Percentiles rank a stretch among this genome's conserved stretches.
Evolutionary conservation across 495 filamentous ascomycete genomes (phyloP).

Genomic region (Hypomontagnella submonticulosa): DNA sequence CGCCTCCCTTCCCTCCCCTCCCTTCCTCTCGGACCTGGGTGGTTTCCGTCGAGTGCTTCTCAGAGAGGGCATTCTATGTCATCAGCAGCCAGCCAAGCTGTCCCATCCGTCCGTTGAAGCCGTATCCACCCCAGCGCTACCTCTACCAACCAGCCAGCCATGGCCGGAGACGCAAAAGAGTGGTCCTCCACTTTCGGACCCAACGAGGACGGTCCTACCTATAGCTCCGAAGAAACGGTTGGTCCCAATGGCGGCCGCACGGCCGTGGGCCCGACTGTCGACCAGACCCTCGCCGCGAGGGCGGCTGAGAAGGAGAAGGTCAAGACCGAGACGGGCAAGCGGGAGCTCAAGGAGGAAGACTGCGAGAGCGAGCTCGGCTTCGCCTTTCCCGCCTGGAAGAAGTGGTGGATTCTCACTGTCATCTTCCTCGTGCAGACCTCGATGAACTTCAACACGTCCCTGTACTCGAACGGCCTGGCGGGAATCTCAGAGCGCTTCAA

Average conservation of each 20-base stretch:
- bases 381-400: conserved; percentile 71
- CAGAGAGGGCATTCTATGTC: conserved; percentile 8
- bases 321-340: conserved; percentile 49
- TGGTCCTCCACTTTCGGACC: conserved; percentile 36
- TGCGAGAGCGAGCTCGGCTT: conserved; percentile 74
- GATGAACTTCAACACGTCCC: conserved; percentile 86
- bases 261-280: conserved; percentile 24
- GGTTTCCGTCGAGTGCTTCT: conserved; percentile 22
- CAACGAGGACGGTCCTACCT: conserved; percentile 36
- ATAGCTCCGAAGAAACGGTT: conserved; percentile 43
- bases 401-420: conserved; percentile 78
- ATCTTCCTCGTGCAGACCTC: conserved; percentile 82
- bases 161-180: conserved; percentile 33
- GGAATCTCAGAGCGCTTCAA: conserved; percentile 70
- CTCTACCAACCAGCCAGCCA: conserved; percentile 11
- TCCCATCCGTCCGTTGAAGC: conserved; percentile 1
- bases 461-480: conserved; percentile 73
- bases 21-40: conserved; percentile 7
- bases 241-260: conserved; percentile 24
- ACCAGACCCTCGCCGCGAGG: conserved; percentile 26
- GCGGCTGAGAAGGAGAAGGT: conserved; percentile 41
- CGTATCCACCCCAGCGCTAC: background rate
- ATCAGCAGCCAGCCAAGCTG: conserved; percentile 5
- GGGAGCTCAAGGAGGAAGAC: conserved; percentile 71
- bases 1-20: conserved; percentile 9